Conservation (phyloP, 139 green algal genomes). For the Closterium sp. region DNA sequence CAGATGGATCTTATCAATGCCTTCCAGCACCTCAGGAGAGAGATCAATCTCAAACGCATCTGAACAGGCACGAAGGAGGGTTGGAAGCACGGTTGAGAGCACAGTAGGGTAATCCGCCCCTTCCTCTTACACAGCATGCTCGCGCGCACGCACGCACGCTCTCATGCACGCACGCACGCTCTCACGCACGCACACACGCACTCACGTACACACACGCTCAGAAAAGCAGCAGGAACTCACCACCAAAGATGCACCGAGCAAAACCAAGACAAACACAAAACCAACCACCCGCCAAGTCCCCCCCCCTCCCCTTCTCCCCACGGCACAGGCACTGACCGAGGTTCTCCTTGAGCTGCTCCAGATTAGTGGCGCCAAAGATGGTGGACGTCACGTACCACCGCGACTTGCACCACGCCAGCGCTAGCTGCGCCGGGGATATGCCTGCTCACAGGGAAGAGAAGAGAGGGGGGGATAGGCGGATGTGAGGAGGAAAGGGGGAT, state of each 20-base stretch:
- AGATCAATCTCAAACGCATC: constrained; percentile 40
- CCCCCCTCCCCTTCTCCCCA: too few species aligned
- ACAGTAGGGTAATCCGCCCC: too few species aligned
- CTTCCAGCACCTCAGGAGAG: constrained; percentile 18
- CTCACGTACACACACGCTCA: neutral
- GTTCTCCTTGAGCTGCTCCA: constrained; percentile 61
- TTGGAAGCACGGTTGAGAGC: neutral
- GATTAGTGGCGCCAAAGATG: constrained; percentile 88
- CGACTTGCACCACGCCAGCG: constrained; percentile 76
- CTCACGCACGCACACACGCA: neutral
- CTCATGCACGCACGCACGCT: neutral
- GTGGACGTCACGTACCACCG: constrained; percentile 68
- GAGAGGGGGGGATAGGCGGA: neutral
- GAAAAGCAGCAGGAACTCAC: neutral
- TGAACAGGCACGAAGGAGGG: neutral
- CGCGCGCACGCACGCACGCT: too few species aligned
- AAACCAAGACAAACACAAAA: constrained; percentile 4
- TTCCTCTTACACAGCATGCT: too few species aligned
- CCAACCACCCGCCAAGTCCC: neutral
- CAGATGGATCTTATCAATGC: constrained; percentile 32
- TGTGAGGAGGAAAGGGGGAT: neutral
- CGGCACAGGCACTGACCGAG: constrained; percentile 17
- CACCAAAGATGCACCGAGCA: neutral
- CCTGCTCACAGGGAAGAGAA: neutral
- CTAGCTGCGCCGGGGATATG: constrained; percentile 59